Evolutionary conservation across 2,329 filamentous ascomycete species (phyloP).

Genomic region (Amylocarpus encephaloides): DNA sequence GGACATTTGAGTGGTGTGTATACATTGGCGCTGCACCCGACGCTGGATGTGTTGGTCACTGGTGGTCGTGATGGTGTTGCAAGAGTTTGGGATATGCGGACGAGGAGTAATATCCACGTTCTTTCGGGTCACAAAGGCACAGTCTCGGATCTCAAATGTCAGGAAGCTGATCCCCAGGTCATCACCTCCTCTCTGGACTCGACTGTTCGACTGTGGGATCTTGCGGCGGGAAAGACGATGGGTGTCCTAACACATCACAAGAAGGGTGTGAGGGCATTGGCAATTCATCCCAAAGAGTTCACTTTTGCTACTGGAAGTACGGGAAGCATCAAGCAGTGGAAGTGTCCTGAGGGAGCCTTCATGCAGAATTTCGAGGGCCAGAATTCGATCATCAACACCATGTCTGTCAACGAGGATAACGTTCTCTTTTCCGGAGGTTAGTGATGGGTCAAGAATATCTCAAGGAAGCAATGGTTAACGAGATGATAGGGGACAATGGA

Average conservation of each 20-base stretch:
- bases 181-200: conserved; percentile 90
- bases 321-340: conserved; percentile 97
- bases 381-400: conserved; percentile 91
- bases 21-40: conserved; percentile 86
- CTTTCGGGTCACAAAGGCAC: conserved; percentile 86
- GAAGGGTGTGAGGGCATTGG: conserved; percentile 83
- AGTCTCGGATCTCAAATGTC: conserved; percentile 81
- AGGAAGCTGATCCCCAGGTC: conserved; percentile 94
- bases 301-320: conserved; percentile 93
- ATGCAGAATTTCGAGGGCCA: conserved; percentile 99
- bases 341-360: conserved; percentile 93
- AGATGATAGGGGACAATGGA: conserved; percentile 65
- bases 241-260: conserved; percentile 97
- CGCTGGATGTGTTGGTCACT: conserved; percentile 88
- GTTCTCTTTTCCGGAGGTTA: conserved; percentile 80
- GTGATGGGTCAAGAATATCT: conserved; percentile 4
- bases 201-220: conserved; percentile 88
- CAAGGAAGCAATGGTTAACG: not conserved
- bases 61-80: conserved; percentile 92
- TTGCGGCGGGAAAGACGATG: conserved; percentile 94
- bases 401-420: conserved; percentile 90
- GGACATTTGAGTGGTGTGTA: conserved; percentile 96
- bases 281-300: conserved; percentile 84
- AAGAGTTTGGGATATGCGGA: conserved; percentile 97
- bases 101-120: conserved; percentile 91